These are phyloP conservation scores for Carnegiea gigantea DNA, from an alignment of 179 eudicot species.

Conservation along the genomic window DNA sequence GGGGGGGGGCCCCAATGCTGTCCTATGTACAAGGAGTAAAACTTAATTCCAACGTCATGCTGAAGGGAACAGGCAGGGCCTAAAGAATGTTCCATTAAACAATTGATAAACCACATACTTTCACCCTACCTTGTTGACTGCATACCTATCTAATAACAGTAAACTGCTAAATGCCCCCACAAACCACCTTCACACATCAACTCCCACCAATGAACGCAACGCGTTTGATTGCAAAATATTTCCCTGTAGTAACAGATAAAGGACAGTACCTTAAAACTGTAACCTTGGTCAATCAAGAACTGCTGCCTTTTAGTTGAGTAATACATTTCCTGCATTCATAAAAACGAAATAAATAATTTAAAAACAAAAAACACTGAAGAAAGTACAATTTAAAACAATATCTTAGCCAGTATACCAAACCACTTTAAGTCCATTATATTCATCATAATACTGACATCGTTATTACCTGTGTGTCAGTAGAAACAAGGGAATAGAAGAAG, in stretches of 20 bases:
- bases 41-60: too few relatives aligned
- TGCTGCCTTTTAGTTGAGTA: constrained; percentile 95
- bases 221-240: background rate
- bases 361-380: background rate
- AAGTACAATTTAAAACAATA: background rate
- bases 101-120: too few relatives aligned
- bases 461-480: constrained; percentile 94
- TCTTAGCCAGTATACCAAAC: background rate
- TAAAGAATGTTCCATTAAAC: too few relatives aligned
- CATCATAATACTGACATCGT: background rate
- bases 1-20: too few relatives aligned
- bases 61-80: too few relatives aligned
- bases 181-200: background rate
- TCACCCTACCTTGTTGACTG: too few relatives aligned
- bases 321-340: constrained; percentile 84
- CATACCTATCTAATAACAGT: too few relatives aligned
- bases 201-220: background rate
- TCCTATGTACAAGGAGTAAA: background rate
- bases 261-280: constrained; percentile 82
- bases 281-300: constrained; percentile 93
- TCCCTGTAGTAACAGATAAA: background rate
- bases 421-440: background rate
- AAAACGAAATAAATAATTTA: constrained; percentile 2
- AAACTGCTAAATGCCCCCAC: too few relatives aligned
- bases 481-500: constrained; percentile 94